Base-by-base conservation (phyloP, 2,329 filamentous ascomycete species). In the Achaetomium macrosporum region DNA sequence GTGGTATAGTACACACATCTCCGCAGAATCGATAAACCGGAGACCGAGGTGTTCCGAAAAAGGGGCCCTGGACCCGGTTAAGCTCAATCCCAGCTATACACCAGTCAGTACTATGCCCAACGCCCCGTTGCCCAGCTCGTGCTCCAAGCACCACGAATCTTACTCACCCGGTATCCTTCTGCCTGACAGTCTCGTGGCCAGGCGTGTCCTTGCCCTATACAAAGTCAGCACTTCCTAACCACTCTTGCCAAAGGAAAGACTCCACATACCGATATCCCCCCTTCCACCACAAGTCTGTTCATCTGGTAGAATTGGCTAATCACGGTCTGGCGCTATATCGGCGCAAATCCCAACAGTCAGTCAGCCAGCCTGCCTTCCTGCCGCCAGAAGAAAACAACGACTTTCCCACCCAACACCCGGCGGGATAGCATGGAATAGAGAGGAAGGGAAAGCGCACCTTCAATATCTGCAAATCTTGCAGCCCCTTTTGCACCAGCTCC, bases 221-320 rank as follows among this genome's bases (percentile, higher is more conserved):
- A 25, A 47, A 19, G 46, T 60, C 45, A 60, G 55, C 33, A 47
- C 15, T 25, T 17, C n/a, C 8, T 45, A 17, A 16, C 30, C 16
- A 9, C 6, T 12, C 45, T 36, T 55, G 19, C 43, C 50, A 25
- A 20, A 9, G 4, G 9, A 42, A 46, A 37, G 19, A 31, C 60
- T 40, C n/a, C 49, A 73, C 80, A 60, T 78, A 89, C 86, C 64
- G 86, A 83, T 69, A 89, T 85, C 54, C 88, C 86, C 16, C 88
- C 88, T 71, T 99, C 93, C 0, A 99, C 88, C 13, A 99, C 93
- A 71, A 99, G 79, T 66, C 84, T 80, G 67, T 97, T 91, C 57
- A 95, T 71, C 72, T 96, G 88, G 74, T 89, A 97, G 73, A 97
- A 97, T 68, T 95, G 88, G 68, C 90, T 95, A 66, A 99, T 83